These are phyloP conservation scores for Capsicum baccatum DNA, from an alignment of 257 asterid species.

Conservation along the genomic window DNA sequence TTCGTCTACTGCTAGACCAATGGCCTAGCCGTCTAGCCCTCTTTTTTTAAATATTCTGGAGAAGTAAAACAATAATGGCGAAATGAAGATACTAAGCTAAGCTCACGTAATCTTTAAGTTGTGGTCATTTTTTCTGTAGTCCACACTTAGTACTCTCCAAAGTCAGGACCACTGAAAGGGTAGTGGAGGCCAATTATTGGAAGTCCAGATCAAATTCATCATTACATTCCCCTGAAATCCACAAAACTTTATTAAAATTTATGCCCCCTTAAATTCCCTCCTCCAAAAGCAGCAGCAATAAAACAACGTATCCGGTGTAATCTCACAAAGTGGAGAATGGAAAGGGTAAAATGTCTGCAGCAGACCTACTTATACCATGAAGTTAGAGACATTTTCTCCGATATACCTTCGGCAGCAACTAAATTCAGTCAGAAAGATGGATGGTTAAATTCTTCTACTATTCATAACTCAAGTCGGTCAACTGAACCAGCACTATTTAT, in stretches of 20 bases:
- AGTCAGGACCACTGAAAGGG: slow-evolving; percentile 9
- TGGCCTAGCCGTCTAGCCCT: neutral
- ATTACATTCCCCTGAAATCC: slow-evolving; percentile 7
- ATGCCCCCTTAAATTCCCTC: neutral
- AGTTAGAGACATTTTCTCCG: no score
- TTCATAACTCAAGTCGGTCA: no score
- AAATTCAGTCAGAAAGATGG: neutral
- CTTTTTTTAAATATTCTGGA: no score
- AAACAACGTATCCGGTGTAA: no score
- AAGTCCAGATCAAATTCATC: neutral
- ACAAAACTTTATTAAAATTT: neutral
- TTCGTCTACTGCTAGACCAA: neutral
- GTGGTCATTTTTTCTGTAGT: slow-evolving; percentile 13
- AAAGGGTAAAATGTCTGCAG: no score
- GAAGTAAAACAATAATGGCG: neutral
- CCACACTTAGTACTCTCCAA: neutral
- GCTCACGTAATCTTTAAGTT: neutral
- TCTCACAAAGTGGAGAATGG: no score
- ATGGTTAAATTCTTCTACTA: neutral
- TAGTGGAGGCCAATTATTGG: neutral
- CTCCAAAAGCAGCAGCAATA: neutral
- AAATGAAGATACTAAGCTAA: neutral
- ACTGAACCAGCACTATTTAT: neutral
- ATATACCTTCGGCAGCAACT: neutral
- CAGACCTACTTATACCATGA: no score